These are phyloP conservation scores for Teunomyces panamensis DNA, from an alignment of 805 yeast species.

Conservation along the genomic window DNA sequence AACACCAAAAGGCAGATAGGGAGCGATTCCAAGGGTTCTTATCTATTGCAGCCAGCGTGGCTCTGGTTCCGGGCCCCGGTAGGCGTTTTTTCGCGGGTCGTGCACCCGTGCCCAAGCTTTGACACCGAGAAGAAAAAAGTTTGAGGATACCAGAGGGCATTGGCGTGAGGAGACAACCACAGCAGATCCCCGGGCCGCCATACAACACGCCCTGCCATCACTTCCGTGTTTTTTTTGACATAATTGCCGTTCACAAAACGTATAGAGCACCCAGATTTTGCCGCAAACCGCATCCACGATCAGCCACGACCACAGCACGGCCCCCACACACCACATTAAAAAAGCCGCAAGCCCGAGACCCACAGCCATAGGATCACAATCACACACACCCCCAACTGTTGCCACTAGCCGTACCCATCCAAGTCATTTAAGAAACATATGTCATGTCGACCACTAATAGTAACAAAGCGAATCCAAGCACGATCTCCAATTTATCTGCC, in stretches of 20 bases:
- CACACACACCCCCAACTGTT: background rate
- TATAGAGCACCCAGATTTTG: too few relatives aligned
- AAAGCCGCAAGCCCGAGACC: too few relatives aligned
- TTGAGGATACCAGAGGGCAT: slow-evolving; percentile 1
- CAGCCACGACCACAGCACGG: background rate
- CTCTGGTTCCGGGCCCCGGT: slow-evolving; percentile 1
- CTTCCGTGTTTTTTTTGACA: background rate
- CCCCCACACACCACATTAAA: too few relatives aligned
- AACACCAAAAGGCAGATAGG: background rate
- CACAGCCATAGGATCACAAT: background rate
- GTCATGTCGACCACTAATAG: slow-evolving; percentile 1
- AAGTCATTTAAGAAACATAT: background rate
- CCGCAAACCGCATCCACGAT: too few relatives aligned
- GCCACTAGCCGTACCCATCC: background rate
- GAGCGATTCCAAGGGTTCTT: background rate
- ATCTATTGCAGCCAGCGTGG: background rate
- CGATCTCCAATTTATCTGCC: slow-evolving; percentile 45
- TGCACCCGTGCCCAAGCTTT: background rate
- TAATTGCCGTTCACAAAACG: background rate
- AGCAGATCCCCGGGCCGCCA: background rate
- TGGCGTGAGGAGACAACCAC: slow-evolving; percentile 3
- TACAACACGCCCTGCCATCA: background rate
- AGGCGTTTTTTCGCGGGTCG: slow-evolving; percentile 1
- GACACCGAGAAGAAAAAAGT: background rate
- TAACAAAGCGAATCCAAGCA: slow-evolving; percentile 9